Evolutionary conservation across 1,284 basidiomycete genomes (phyloP), one percentile per base, ranked within the genome.

Genomic region (Ceratobasidium sp.): DNA sequence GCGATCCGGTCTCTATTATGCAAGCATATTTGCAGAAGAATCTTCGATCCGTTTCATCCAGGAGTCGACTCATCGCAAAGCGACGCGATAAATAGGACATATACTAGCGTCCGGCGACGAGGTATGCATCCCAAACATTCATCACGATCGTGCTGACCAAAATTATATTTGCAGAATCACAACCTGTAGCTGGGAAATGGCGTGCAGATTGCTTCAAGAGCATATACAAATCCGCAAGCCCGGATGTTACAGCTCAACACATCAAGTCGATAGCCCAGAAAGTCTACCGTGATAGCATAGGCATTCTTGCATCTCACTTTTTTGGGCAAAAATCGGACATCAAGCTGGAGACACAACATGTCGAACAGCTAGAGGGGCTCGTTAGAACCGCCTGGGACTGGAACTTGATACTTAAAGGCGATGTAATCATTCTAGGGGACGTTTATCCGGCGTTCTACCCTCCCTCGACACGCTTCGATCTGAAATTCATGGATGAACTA

Each of bases 21-120:
- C 63, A 47, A 56, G 35, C 49, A 47, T 53, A 39, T 77, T 26
- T 64, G 61, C n/a, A 35, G 53, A 26, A 35, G 56, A 23, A 56
- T 77, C 23, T 74, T 77, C 51, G 37, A 45, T 39, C 69, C 69
- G 2, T 74, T 77, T 26, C 76, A 77, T 37, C 76, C 76, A 1
- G 60, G 60, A 39, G 60, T 63, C 37, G 61, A 74, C 35, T 35
- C n/a, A 7, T 33, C 47, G 7, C 54, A 37, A 31, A 64, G 60
- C 20, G 33, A 64, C 33, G 31, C 35, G 13, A 39, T 74, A 26
- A 49, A 3, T 42, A 8, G 35, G 20, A 42, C 64, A 26, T 74
- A 74, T 31, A 26, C 49, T 23, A 49, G 49, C 13, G 47, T 74
- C 33, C 71, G 60, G 23, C 42, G 20, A 5, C 58, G 60, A 74